phyloP scores from a whole-genome alignment of 1,139 yeast species.

The Hemisphaericaspora xylofermentans region DNA sequence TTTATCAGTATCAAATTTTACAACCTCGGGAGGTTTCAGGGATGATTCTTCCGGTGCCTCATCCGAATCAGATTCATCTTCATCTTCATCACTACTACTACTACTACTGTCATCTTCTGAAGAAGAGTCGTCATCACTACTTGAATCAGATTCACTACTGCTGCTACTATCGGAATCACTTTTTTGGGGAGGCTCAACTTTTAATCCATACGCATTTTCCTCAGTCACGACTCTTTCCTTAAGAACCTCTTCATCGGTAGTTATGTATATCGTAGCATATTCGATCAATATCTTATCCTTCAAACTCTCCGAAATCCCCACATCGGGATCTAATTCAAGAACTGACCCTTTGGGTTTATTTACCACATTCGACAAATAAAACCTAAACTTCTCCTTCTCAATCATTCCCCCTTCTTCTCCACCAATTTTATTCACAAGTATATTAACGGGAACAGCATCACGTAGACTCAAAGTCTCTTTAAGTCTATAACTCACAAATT shows the following conservation, averaged over 20 bases:
- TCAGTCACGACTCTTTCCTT: slow-evolving; percentile 12
- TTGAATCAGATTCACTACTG: slow-evolving; percentile 12
- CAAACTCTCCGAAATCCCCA: slow-evolving; percentile 44
- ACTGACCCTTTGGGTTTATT: slow-evolving; percentile 19
- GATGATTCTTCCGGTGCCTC: slow-evolving; percentile 22
- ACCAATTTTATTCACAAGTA: slow-evolving; percentile 23
- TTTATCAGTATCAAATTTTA: not conserved
- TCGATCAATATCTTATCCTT: slow-evolving; percentile 65
- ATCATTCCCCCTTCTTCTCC: slow-evolving; percentile 10
- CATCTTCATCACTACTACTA: slow-evolving; percentile 10
- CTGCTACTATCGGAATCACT: slow-evolving; percentile 14
- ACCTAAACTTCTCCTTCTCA: slow-evolving; percentile 23
- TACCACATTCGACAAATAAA: slow-evolving; percentile 37
- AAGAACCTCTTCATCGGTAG: slow-evolving; percentile 17
- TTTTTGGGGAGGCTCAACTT: slow-evolving; percentile 8
- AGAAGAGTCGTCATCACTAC: slow-evolving; percentile 3
- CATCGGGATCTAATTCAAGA: slow-evolving; percentile 23
- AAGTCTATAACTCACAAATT: slow-evolving; percentile 46
- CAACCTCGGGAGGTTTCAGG: slow-evolving; percentile 16
- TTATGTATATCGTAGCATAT: slow-evolving; percentile 67
- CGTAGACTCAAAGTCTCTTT: slow-evolving; percentile 36
- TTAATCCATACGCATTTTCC: slow-evolving; percentile 21
- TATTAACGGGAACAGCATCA: slow-evolving; percentile 43
- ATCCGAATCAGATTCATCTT: slow-evolving; percentile 9
- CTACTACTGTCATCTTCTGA: slow-evolving; percentile 11